Evolutionary conservation across 257 asterid genomes (phyloP).

Genomic region (Asclepias syriaca): DNA sequence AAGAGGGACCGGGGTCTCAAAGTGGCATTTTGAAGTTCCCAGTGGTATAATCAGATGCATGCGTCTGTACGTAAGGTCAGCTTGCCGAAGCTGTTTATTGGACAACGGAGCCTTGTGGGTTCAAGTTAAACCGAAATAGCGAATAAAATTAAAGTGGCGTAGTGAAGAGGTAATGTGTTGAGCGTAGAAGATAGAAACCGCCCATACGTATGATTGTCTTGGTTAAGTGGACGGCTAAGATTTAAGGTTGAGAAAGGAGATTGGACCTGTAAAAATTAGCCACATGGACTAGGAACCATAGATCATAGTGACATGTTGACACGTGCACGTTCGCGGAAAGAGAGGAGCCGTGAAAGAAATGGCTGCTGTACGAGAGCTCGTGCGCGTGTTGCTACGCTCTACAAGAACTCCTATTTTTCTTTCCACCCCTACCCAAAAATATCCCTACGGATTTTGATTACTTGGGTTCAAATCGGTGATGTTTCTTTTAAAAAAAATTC

Average conservation of each 20-base stretch:
- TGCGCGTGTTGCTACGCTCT: background rate
- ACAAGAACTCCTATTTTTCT: background rate
- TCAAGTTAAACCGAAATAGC: background rate
- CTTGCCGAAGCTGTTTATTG: background rate
- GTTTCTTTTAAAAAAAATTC: too few relatives aligned
- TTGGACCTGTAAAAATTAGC: background rate
- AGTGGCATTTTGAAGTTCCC: background rate
- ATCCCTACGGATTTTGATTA: too few relatives aligned
- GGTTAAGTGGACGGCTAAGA: constrained; percentile 32
- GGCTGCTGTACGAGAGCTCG: constrained; percentile 25
- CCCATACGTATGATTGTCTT: constrained; percentile 12
- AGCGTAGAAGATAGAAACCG: constrained; percentile 20
- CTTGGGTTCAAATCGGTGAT: too few relatives aligned
- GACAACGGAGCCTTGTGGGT: background rate
- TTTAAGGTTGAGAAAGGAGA: constrained; percentile 14
- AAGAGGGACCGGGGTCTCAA: background rate
- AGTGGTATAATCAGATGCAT: background rate
- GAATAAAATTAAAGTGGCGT: background rate
- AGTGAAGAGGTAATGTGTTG: background rate
- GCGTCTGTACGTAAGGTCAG: background rate
- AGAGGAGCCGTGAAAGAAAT: constrained; percentile 37
- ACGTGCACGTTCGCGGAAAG: constrained; percentile 38
- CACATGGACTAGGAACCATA: constrained; percentile 18
- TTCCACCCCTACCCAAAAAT: too few relatives aligned
- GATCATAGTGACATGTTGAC: constrained; percentile 13